Percentiles rank a stretch among this genome's conserved stretches.
Conservation (phyloP, 106 monocot genomes). For the Acorus gramineus region DNA sequence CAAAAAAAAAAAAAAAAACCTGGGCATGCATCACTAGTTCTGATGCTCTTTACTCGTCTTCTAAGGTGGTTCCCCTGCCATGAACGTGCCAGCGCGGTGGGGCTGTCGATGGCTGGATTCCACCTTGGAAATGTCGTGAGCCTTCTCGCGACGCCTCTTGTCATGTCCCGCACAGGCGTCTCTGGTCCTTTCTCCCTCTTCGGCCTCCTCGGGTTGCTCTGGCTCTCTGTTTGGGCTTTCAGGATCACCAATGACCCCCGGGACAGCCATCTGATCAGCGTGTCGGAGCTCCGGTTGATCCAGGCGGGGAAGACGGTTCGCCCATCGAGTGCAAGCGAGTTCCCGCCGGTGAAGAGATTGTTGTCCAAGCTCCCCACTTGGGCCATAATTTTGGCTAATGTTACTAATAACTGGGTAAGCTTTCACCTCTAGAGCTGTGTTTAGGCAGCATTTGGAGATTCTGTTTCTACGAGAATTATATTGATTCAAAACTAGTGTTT, state of each 20-base stretch:
- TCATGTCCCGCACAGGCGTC: conserved; percentile 48
- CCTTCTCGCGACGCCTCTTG: conserved; percentile 58
- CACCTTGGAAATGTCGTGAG: conserved; percentile 84
- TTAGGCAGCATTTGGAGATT: too few species aligned
- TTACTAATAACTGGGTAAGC: conserved; percentile 90
- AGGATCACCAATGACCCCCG: conserved; percentile 38
- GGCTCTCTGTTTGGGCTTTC: conserved; percentile 45
- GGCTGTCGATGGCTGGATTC: conserved; percentile 91
- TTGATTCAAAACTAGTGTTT: too few species aligned
- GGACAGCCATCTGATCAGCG: conserved; percentile 33
- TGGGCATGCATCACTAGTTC: too few species aligned
- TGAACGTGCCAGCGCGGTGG: conserved; percentile 85
- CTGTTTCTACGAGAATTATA: too few species aligned
- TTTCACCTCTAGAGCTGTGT: not conserved
- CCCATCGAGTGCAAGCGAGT: not conserved
- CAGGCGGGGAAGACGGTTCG: conserved; percentile 32
- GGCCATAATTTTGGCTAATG: conserved; percentile 78
- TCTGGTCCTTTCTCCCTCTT: conserved; percentile 58
- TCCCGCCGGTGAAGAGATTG: conserved; percentile 34
- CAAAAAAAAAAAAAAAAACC: too few species aligned
- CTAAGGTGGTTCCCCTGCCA: conserved; percentile 66
- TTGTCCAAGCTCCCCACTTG: conserved; percentile 62
- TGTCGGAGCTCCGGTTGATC: conserved; percentile 34
- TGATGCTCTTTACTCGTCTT: too few species aligned
- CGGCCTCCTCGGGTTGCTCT: conserved; percentile 49